Conservation (phyloP, 192 early-diverging fungal genomes). For the Gigaspora rosea region DNA sequence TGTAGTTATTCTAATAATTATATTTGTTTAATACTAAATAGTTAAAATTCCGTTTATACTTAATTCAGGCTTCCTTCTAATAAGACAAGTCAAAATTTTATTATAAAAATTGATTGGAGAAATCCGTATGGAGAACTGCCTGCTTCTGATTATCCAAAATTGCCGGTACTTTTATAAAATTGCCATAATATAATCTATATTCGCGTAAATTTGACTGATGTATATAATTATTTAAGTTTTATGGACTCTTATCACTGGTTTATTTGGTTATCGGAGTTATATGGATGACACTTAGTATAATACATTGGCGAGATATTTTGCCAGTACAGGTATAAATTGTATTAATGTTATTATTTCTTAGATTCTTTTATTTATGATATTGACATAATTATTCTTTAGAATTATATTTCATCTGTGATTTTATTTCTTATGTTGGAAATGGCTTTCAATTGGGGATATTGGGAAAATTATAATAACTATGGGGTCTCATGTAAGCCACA, state of each 20-base stretch:
- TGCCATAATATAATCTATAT: too few relatives aligned
- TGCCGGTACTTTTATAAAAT: constrained; percentile 52
- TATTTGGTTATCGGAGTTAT: constrained; percentile 74
- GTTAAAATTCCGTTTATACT: too few relatives aligned
- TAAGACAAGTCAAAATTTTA: constrained; percentile 37
- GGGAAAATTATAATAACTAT: constrained; percentile 67
- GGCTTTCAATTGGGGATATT: constrained; percentile 89
- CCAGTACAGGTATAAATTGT: constrained; percentile 66
- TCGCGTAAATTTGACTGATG: too few relatives aligned
- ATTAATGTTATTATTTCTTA: neutral
- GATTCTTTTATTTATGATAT: neutral
- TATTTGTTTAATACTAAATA: too few relatives aligned
- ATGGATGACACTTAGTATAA: constrained; percentile 79
- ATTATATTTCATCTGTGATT: constrained; percentile 83
- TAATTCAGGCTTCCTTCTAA: too few relatives aligned
- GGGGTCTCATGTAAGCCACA: constrained; percentile 60
- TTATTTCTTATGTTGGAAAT: constrained; percentile 88
- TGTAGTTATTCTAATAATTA: too few relatives aligned
- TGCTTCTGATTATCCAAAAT: constrained; percentile 85
- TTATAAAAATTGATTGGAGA: constrained; percentile 62
- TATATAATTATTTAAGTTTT: constrained; percentile 58
- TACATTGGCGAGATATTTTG: constrained; percentile 87
- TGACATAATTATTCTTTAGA: constrained; percentile 38
- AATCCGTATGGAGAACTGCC: constrained; percentile 86
- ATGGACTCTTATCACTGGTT: constrained; percentile 68